Evolutionary conservation across 1,284 basidiomycete genomes (phyloP), one percentile per base, ranked within the genome.

Genomic region (Marasmius fiardii): DNA sequence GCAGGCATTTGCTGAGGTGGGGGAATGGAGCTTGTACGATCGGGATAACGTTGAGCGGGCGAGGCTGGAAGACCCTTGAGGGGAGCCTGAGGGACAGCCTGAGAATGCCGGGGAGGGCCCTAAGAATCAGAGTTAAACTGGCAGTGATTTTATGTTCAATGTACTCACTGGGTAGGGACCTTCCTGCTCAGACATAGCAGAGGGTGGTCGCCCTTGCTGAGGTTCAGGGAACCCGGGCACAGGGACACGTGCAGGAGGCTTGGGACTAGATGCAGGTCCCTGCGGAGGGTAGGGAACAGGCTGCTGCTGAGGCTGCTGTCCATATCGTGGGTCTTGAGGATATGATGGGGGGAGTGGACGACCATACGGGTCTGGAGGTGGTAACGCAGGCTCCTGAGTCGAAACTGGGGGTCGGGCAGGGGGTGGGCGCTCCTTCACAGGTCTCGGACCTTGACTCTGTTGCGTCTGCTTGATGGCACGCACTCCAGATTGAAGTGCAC

Each of bases 401-500:
- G 71, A 57, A 49, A 64, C 63, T 33, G 67, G 69, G 37, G 69
- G 6, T 20, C 43, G 28, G 51, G 48, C 12, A 51, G 51, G 24
- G 56, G 56, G 14, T 45, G 45, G 14, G 44, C 34, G n/a, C 34
- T n/a, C 43, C 28, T 35, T 4, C 20, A 56, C 54, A 2, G 75
- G 72, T 43, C 70, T 70, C 58, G 71, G 63, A 31, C 28, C 10
- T 31, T 31, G 28, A 31, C 28, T 31, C 48, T 71, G 73, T 65
- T 77, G 79, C 55, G 76, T 76, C 12, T 71, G 74, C 33, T 90
- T 88, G 68, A 90, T 89, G 63, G 87, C 93, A 67, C 95, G 90
- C 78, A 94, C 89, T 70, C 96, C 91, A 59, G 89, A 87, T 54
- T 99, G 81, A 24, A 99, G 80, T 66, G 91, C 87, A 71, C 98